Evolutionary conservation across 1,284 basidiomycete species (phyloP), one percentile per base, ranked within the genome.

Genomic region (Ustilago hordei): DNA sequence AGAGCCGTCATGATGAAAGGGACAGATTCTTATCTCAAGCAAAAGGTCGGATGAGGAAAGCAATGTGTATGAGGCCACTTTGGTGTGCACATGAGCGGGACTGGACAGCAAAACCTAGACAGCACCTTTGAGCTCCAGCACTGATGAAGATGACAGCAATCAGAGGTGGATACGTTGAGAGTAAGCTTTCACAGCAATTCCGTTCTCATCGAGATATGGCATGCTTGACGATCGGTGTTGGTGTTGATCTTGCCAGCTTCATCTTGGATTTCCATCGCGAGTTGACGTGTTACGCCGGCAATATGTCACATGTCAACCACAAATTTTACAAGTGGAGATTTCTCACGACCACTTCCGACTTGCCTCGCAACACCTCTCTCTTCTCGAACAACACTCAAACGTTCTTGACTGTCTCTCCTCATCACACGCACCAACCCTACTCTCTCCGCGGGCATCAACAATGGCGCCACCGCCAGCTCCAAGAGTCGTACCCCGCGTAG

Each of bases 401-500:
- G 7, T 15, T 41, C 7, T 17, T 8, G 11, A 15, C 6, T 15
- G n/a, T 19, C 11, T 15, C 8, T 19, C 43, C 17, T 19, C 43
- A 7, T 9, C 7, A 7, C 19, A 6, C 28, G 19, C 34, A 38
- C 28, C 56, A 31, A 4, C 43, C 17, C n/a, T 35, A 28, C 23
- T 34, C 8, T 12, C 52, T 34, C 32, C 23, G 11, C n/a, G 36
- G 6, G 4, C 43, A 6, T 19, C 43, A 45, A 8, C 6, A 28
- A 65, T 68, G 72, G 62, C 67, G 39, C 60, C 67, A 2, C 53
- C 62, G 6, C 36, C 67, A 12, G 53, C 56, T 6, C 55, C 19
- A 3, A 62, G 57, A 28, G 32, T 38, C n/a, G 69, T 58, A 8
- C 48, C 53, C 2, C 56, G 69, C 19, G 74, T 85, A 11, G 31